Conservation (phyloP, 202 grass and related monocot species). For the Zoysia matrella region DNA sequence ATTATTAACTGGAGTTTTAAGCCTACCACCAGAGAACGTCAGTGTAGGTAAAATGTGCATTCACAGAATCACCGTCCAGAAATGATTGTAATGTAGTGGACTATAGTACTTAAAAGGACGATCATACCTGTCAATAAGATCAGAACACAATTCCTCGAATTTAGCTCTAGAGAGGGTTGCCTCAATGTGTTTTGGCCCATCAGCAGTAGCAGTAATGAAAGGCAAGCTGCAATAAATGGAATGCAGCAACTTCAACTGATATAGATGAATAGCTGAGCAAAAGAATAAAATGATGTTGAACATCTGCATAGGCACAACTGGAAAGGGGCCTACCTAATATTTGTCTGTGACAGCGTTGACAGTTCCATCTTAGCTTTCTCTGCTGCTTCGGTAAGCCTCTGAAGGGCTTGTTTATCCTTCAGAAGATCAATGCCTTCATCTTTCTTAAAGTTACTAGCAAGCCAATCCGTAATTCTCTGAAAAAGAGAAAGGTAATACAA, state of each 20-base stretch:
- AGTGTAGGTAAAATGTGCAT: slow-evolving; percentile 11
- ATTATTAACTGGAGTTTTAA: slow-evolving; percentile 90
- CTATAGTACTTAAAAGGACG: slow-evolving; percentile 13
- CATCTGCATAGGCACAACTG: slow-evolving; percentile 16
- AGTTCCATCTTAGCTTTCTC: slow-evolving; percentile 98
- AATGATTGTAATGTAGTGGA: neutral
- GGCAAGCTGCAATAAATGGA: slow-evolving; percentile 11
- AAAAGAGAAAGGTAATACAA: slow-evolving; percentile 29
- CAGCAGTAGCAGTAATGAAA: slow-evolving; percentile 63
- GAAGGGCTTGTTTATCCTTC: slow-evolving; percentile 96
- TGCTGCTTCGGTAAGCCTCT: slow-evolving; percentile 89
- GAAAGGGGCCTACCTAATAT: slow-evolving; percentile 70
- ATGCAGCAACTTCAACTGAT: slow-evolving; percentile 29
- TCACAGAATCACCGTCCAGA: neutral
- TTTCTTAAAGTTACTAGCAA: slow-evolving; percentile 88
- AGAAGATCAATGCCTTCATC: slow-evolving; percentile 92
- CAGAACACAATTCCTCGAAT: slow-evolving; percentile 3
- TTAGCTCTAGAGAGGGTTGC: slow-evolving; percentile 82
- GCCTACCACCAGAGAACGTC: slow-evolving; percentile 47
- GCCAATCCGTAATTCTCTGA: slow-evolving; percentile 95
- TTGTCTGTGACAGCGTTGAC: slow-evolving; percentile 81
- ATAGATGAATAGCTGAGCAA: neutral
- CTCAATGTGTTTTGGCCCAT: slow-evolving; percentile 95
- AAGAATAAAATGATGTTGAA: neutral
- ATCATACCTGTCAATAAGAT: slow-evolving; percentile 56